phyloP scores from a whole-genome alignment of 768 basidiomycete species.

The Podaxis sp. region DNA sequence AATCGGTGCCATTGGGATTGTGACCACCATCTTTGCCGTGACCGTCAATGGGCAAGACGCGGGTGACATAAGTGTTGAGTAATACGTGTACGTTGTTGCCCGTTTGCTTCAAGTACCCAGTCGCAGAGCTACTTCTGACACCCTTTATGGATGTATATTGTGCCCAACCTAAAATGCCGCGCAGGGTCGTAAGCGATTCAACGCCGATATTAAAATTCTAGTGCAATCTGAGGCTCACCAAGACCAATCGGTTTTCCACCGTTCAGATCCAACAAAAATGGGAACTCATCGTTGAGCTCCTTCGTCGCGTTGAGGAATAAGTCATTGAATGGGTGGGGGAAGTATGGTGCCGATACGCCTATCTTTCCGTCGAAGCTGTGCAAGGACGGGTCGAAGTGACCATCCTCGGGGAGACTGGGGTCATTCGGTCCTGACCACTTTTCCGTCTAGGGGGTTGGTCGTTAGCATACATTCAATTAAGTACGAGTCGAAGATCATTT shows the following conservation, averaged over 20 bases:
- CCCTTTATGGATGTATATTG: not conserved
- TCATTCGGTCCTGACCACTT: not conserved
- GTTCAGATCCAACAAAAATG: slow-evolving; percentile 8
- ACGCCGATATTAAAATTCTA: not conserved
- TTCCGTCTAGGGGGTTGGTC: not conserved
- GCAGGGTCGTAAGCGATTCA: not conserved
- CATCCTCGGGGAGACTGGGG: not conserved
- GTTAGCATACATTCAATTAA: not conserved
- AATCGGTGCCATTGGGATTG: not conserved
- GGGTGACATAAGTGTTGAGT: not conserved
- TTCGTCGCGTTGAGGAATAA: not conserved
- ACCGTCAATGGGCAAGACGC: not conserved
- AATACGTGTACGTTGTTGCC: not conserved
- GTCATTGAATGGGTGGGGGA: not conserved
- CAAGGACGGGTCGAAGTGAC: not conserved
- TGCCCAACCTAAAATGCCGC: not conserved
- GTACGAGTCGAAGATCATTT: too few relatives aligned
- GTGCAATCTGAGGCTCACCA: not conserved
- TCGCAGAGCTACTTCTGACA: not conserved
- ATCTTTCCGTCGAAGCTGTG: not conserved
- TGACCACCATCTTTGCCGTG: not conserved
- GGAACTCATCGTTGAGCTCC: slow-evolving; percentile 3
- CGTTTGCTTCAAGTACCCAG: not conserved
- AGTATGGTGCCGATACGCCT: not conserved
- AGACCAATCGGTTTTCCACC: slow-evolving; percentile 6